phyloP scores from a whole-genome alignment of 2,329 filamentous ascomycete species.

The Claviceps sp. region DNA sequence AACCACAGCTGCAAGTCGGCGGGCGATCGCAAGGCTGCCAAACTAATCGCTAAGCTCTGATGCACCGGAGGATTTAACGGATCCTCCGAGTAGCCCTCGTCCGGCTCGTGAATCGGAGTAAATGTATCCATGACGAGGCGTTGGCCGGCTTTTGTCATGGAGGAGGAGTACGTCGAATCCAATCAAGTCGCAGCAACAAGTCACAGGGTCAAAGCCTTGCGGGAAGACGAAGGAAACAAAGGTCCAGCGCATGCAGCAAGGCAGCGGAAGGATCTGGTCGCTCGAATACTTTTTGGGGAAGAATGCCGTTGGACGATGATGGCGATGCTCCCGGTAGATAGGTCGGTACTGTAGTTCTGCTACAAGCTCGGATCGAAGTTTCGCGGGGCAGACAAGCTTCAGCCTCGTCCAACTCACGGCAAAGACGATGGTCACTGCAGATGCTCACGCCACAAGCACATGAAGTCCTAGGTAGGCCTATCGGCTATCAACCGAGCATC shows the following conservation, averaged over 20 bases:
- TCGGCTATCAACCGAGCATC: not conserved
- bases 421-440: not conserved
- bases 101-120: constrained; percentile 46
- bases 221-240: not conserved
- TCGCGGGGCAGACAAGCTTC: not conserved
- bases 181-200: not conserved
- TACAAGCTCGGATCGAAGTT: not conserved
- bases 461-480: not conserved
- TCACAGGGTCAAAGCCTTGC: not conserved
- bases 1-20: constrained; percentile 37
- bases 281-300: not conserved
- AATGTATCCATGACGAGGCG: constrained; percentile 28
- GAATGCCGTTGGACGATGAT: not conserved
- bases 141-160: constrained; percentile 17
- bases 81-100: constrained; percentile 83
- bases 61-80: constrained; percentile 33
- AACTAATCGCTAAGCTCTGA: constrained; percentile 18
- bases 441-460: not conserved
- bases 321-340: not conserved
- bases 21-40: constrained; percentile 24
- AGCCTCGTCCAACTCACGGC: not conserved
- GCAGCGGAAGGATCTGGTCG: not conserved
- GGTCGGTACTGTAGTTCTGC: too few relatives aligned
- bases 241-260: not conserved
- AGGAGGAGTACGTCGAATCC: not conserved